A percentile compares a stretch with the other conserved stretches of the same genome.
These are phyloP conservation scores for Nigrograna mackinnonii DNA, from an alignment of 2,329 filamentous ascomycete species.

Conservation along the genomic window DNA sequence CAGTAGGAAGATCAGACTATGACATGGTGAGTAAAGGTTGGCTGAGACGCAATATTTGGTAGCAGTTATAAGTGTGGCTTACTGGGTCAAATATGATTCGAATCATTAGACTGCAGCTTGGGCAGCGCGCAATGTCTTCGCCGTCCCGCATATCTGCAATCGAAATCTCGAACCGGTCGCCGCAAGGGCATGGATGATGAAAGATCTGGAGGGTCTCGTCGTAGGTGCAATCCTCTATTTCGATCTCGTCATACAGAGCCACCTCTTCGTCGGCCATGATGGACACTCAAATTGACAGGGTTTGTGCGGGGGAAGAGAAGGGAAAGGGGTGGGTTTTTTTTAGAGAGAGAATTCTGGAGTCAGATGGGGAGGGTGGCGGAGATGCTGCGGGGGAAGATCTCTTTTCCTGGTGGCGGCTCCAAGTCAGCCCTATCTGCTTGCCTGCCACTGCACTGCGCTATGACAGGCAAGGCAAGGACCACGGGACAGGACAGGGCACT, in stretches of 20 bases:
- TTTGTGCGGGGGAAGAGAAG: background rate
- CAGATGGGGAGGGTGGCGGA: slow-evolving; percentile 2
- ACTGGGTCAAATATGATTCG: slow-evolving; percentile 89
- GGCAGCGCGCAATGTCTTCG: slow-evolving; percentile 94
- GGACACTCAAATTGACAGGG: slow-evolving; percentile 2
- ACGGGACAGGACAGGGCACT: too few relatives aligned
- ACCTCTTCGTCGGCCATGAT: slow-evolving; percentile 40
- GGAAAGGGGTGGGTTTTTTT: background rate
- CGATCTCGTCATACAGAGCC: slow-evolving; percentile 93
- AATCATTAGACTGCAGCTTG: slow-evolving; percentile 97
- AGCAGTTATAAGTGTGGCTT: too few relatives aligned
- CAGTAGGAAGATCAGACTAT: slow-evolving; percentile 35
- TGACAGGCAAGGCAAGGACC: too few relatives aligned
- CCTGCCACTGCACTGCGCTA: too few relatives aligned
- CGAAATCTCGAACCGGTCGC: slow-evolving; percentile 91
- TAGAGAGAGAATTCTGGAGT: background rate
- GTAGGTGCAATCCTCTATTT: slow-evolving; percentile 94
- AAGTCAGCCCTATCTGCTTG: too few relatives aligned
- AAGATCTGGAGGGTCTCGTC: slow-evolving; percentile 92
- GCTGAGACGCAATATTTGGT: background rate
- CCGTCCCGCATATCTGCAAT: slow-evolving; percentile 84
- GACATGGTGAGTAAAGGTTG: background rate
- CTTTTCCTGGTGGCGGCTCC: too few relatives aligned
- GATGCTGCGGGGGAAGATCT: slow-evolving; percentile 7
- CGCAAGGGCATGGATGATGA: slow-evolving; percentile 95